Conservation (phyloP, 805 yeast species). For the Pichia scutulata region DNA sequence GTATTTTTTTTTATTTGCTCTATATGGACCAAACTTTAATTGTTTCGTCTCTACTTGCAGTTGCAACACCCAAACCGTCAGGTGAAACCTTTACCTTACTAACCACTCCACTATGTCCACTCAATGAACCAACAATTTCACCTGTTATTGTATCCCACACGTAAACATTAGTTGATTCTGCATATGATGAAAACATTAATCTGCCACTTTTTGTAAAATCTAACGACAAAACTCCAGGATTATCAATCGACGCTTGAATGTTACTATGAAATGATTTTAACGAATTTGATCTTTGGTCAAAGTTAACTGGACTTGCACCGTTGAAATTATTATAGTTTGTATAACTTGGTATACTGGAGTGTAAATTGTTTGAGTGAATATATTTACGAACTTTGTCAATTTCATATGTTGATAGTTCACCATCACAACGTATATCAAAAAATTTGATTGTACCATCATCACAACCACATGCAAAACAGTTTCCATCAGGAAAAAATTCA, state of each 20-base stretch:
- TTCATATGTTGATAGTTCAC: constrained; percentile 49
- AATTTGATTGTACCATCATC: constrained; percentile 70
- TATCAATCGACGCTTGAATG: constrained; percentile 36
- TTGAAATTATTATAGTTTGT: background rate
- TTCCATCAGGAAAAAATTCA: constrained; percentile 60
- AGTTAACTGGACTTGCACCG: background rate
- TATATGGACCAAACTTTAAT: constrained; percentile 52
- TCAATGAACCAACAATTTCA: constrained; percentile 55
- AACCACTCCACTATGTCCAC: constrained; percentile 56
- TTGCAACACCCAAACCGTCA: constrained; percentile 69
- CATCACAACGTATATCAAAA: constrained; percentile 72
- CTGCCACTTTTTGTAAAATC: constrained; percentile 73
- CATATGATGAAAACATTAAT: constrained; percentile 63
- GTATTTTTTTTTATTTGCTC: background rate
- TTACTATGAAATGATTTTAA: constrained; percentile 18
- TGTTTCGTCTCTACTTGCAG: constrained; percentile 77
- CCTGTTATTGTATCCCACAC: constrained; percentile 72
- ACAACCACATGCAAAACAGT: constrained; percentile 64
- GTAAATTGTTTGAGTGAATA: constrained; percentile 4
- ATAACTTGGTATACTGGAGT: background rate
- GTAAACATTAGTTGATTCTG: constrained; percentile 59
- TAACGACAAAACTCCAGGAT: constrained; percentile 63
- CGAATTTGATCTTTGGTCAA: constrained; percentile 16
- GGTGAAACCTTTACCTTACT: constrained; percentile 59
- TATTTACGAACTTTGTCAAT: constrained; percentile 15